Conservation (phyloP, 495 filamentous ascomycete species). For the Aspergillus haitiensis region DNA sequence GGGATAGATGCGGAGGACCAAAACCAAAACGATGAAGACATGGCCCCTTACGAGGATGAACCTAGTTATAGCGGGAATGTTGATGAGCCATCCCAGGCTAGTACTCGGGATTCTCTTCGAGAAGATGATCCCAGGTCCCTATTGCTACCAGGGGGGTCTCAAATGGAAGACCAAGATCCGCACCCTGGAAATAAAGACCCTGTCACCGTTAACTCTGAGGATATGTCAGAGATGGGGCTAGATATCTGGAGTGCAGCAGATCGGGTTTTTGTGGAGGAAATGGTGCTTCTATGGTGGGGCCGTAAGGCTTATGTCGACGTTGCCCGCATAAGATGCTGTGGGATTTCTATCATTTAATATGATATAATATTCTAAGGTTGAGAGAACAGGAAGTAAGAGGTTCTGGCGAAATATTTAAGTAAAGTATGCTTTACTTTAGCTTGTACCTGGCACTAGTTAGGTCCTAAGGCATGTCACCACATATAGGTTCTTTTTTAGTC, state of each 20-base stretch:
- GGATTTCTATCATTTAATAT: constrained; percentile 68
- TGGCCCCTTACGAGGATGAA: constrained; percentile 35
- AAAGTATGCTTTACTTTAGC: too few species aligned
- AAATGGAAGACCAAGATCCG: constrained; percentile 2
- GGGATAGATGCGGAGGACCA: constrained; percentile 39
- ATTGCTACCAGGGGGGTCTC: constrained; percentile 22
- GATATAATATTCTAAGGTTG: not conserved
- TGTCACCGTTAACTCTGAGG: constrained; percentile 63
- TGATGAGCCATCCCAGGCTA: constrained; percentile 24
- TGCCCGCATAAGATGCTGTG: constrained; percentile 76
- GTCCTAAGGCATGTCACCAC: too few species aligned
- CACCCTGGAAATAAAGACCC: constrained; percentile 27
- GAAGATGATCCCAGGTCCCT: constrained; percentile 32
- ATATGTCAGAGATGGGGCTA: constrained; percentile 77
- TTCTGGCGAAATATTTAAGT: not conserved
- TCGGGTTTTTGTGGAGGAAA: constrained; percentile 67
- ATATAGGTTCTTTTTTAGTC: too few species aligned
- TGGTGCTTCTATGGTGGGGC: constrained; percentile 70
- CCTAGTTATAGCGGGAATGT: constrained; percentile 30
- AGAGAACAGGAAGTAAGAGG: not conserved
- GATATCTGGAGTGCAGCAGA: constrained; percentile 84
- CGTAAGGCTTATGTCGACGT: constrained; percentile 66
- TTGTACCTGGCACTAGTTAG: too few species aligned
- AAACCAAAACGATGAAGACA: constrained; percentile 24
- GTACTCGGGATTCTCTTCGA: constrained; percentile 33